Conservation (phyloP, 768 basidiomycete genomes). For the Tubosaeta sp. region DNA sequence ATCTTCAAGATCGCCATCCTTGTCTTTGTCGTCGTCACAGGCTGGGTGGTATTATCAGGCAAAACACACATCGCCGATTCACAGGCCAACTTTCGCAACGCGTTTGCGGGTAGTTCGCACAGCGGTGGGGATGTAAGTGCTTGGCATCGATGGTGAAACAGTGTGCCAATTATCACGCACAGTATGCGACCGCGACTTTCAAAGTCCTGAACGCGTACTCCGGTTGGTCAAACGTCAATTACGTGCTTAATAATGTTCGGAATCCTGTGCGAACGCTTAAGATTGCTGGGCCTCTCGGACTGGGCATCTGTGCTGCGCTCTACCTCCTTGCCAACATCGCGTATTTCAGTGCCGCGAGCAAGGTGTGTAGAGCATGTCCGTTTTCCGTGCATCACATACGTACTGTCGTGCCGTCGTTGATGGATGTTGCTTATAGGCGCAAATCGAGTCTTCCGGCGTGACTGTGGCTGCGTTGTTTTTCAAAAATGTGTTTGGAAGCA, state of each 20-base stretch:
- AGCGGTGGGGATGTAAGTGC: constrained; percentile 44
- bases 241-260: constrained; percentile 58
- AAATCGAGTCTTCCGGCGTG: constrained; percentile 46
- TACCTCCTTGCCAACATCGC: constrained; percentile 57
- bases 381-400: no score
- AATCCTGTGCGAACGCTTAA: constrained; percentile 58
- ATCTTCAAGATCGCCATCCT: constrained; percentile 54
- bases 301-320: constrained; percentile 48
- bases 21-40: constrained; percentile 52
- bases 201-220: constrained; percentile 47
- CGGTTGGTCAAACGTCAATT: constrained; percentile 57
- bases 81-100: constrained; percentile 51
- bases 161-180: not conserved
- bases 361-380: constrained; percentile 6
- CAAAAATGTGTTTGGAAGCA: constrained; percentile 49
- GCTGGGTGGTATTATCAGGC: constrained; percentile 59
- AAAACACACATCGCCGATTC: constrained; percentile 55
- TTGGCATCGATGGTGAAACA: not conserved
- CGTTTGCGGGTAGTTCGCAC: constrained; percentile 52
- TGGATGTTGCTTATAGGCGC: constrained; percentile 23
- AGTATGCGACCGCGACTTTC: constrained; percentile 61
- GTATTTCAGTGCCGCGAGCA: constrained; percentile 42
- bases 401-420: not conserved
- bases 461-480: constrained; percentile 63
- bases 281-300: constrained; percentile 56